Evolutionary conservation across 2,329 filamentous ascomycete species (phyloP), one percentile per base, ranked within the genome.

Genomic region (Remersonia thermophila): DNA sequence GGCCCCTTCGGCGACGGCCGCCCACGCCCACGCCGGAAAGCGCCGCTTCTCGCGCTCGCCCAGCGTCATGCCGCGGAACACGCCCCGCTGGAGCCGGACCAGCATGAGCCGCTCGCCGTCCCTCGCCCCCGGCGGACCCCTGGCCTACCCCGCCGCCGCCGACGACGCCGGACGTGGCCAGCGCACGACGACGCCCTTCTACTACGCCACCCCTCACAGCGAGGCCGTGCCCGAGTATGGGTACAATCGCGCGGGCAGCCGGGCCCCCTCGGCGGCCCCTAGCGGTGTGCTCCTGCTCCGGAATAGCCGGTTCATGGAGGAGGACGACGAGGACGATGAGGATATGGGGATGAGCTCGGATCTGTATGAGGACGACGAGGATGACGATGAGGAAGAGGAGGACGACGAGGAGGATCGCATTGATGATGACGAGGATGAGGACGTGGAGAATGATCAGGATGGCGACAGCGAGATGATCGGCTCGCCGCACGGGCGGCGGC

Each of bases 191-290:
- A 74, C 69, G 0, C 80, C 78, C 0, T 76, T 76, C 45, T 77
- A 75, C n/a, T 86, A 86, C 49, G 79, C 80, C 3, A 87, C 82
- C 1, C 82, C 82, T 0, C 67, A 79, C 51, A 85, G 80, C 49
- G 78, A 76, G 42, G 71, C 65, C 3, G 65, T 72, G 1, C 54
- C 62, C 10, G 66, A 69, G 36, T 39, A 30, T 13, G 35, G 35
- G 3, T 43, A 45, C 26, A 58, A 60, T 7, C 47, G 47, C 2
- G 45, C 36, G 0, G 44, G 43, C 17, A 48, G 50, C 36, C 46
- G 47, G 2, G 43, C 43, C 36, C 43, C 48, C 20, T 32, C 39
- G 4, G 29, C 30, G 3, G 12, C 36, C 3, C 30, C 25, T 7
- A 23, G 20, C 20, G 20, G 20, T 5, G 30, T 30, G 14, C 17